Evolutionary conservation across 495 filamentous ascomycete genomes (phyloP).

Genomic region (Neurospora sp.): DNA sequence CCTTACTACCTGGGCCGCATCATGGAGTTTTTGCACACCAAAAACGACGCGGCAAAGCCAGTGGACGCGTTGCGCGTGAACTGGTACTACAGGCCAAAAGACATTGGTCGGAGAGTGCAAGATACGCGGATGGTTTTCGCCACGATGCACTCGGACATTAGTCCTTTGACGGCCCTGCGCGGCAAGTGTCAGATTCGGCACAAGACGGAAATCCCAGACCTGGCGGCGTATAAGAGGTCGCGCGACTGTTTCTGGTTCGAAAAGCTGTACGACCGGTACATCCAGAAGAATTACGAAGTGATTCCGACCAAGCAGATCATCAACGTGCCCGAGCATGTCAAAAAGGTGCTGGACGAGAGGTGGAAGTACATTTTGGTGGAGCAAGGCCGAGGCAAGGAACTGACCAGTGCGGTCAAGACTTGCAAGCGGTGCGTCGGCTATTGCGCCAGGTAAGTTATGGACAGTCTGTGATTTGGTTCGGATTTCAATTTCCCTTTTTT

Average conservation of each 20-base stretch:
- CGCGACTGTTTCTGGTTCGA: conserved; percentile 93
- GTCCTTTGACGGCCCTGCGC: conserved; percentile 80
- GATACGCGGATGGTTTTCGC: conserved; percentile 86
- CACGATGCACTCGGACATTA: conserved; percentile 97
- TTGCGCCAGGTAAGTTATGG: conserved; percentile 69
- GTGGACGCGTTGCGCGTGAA: conserved; percentile 88
- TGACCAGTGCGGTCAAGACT: conserved; percentile 90
- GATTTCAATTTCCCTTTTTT: neutral
- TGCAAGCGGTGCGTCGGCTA: conserved; percentile 87
- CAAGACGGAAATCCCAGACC: conserved; percentile 69
- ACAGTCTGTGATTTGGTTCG: neutral
- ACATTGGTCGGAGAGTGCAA: conserved; percentile 82
- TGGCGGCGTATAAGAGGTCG: conserved; percentile 73
- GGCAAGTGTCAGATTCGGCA: conserved; percentile 88
- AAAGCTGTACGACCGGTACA: conserved; percentile 95
- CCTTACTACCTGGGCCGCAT: conserved; percentile 96
- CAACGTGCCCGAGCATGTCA: conserved; percentile 89
- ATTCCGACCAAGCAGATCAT: conserved; percentile 87
- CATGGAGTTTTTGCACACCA: conserved; percentile 89
- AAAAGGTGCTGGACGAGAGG: conserved; percentile 85
- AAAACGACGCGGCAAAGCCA: conserved; percentile 58
- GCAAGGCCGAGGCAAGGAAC: conserved; percentile 80
- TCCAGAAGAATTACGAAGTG: conserved; percentile 93
- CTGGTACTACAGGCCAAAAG: conserved; percentile 95
- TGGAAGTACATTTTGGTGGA: conserved; percentile 96